Base-by-base conservation (phyloP, 225 moss, liverwort and hornwort species). In the Pseudisothecium myosuroides region DNA sequence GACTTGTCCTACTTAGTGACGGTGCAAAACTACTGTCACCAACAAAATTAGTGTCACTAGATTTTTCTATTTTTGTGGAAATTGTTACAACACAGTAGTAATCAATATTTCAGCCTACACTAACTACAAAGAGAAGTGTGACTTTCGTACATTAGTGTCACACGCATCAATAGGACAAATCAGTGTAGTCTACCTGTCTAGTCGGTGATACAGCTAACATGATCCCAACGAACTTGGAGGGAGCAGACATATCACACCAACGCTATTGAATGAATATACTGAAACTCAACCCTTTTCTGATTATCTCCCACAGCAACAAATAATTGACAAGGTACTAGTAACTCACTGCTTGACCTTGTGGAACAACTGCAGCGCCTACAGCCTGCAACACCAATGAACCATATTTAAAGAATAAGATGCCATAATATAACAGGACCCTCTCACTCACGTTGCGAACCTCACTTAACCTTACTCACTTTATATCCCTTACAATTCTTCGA, bases 271-370 rank as follows among this genome's bases (percentile, higher is more conserved):
- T 79, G 62, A 81, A 52, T 28, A 66, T 22, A 34, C 24, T 79
- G 61, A 39, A 69, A 34, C 86, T 83, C 69, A 80, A 66, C n/a
- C 79, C 80, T 92, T 49, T 68, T 87, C 59, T 85, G 65, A 50
- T 72, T 39, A 64, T 50, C 71, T 61, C 49, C 59, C 82, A 87
- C 45, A 37, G 55, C 69, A 89, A 71, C 50, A 37, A 49, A 85
- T 50, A 56, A 28, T 63, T 52, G 67, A 73, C 37, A 60, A 58
- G 50, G 41, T 37, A 60, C 64, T 55, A 32, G 85, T 62, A 45
- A 91, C 91, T 91, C 82, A 91, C 90, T 32, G 88, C 21, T 83
- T 88, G 77, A 54, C 18, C 91, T 69, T 83, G 85, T n/a, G 86
- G 32, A 81, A 71, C 81, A 41, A 45, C 76, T 68, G 47, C 80